phyloP scores from a whole-genome alignment of 2,329 filamentous ascomycete genomes.

The Pseudogymnoascus sp. region DNA sequence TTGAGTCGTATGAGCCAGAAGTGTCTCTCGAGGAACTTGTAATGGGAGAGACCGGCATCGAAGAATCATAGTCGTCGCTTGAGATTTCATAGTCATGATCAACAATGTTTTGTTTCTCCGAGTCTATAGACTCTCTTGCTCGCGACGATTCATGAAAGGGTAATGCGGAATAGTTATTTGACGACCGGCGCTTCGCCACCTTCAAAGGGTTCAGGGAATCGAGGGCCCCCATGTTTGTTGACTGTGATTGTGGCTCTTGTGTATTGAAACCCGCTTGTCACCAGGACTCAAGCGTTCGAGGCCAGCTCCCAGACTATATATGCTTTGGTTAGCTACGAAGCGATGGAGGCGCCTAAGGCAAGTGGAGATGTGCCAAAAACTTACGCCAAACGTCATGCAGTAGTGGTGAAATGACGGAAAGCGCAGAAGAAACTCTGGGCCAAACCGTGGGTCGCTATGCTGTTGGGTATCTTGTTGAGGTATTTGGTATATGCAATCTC shows the following conservation, averaged over 20 bases:
- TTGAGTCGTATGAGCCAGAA: conserved; percentile 25
- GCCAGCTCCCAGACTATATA: conserved; percentile 6
- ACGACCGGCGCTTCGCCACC: conserved; percentile 24
- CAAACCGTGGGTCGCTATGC: conserved; percentile 2
- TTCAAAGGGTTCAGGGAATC: conserved; percentile 38
- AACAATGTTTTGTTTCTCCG: conserved; percentile 24
- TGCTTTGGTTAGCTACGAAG: background rate
- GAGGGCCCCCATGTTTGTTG: conserved; percentile 39
- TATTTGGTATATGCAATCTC: background rate
- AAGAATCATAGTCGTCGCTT: conserved; percentile 37
- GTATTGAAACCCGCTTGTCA: background rate
- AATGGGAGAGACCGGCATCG: conserved; percentile 26
- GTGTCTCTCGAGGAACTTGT: conserved; percentile 25
- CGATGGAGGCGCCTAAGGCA: background rate
- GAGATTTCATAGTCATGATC: conserved; percentile 37
- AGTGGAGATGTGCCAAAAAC: background rate
- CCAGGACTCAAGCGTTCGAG: conserved; percentile 2
- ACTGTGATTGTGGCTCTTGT: conserved; percentile 13
- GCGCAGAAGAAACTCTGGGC: background rate
- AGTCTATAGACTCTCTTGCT: conserved; percentile 17
- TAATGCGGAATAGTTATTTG: conserved; percentile 20
- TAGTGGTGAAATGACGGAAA: conserved; percentile 1
- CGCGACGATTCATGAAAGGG: conserved; percentile 11
- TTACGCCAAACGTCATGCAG: conserved; percentile 7
- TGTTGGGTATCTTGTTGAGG: background rate